Evolutionary conservation across 202 grass and related monocot species (phyloP).

Genomic region (Cymbopogon flexuosus): DNA sequence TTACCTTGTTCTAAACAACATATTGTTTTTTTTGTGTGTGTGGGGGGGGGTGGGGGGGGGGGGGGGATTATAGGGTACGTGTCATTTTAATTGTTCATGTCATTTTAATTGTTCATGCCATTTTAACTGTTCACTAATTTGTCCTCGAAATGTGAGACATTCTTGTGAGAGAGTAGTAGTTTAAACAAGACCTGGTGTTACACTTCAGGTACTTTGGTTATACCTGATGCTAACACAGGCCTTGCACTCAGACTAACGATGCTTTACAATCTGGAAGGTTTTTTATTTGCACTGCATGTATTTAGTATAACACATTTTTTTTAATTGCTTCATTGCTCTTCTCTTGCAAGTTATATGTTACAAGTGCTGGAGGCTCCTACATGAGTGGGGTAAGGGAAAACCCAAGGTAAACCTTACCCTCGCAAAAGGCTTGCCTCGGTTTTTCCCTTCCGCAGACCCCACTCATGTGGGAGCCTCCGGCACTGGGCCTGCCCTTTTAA

Average conservation of each 20-base stretch:
- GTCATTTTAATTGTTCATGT: not conserved
- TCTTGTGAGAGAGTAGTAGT: not conserved
- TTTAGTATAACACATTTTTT: conserved; percentile 11
- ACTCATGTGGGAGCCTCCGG: too few relatives aligned
- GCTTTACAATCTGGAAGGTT: not conserved
- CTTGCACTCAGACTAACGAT: not conserved
- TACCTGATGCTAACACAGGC: not conserved
- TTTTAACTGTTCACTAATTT: not conserved
- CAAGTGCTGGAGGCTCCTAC: not conserved
- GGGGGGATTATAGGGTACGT: not conserved
- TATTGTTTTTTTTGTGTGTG: not conserved
- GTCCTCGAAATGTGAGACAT: not conserved
- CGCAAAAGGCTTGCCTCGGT: too few relatives aligned
- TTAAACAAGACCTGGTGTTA: not conserved
- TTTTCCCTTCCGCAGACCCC: too few relatives aligned
- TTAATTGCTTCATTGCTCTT: not conserved
- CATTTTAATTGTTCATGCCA: not conserved
- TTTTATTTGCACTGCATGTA: not conserved
- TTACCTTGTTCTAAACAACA: not conserved
- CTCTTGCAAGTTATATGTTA: not conserved
- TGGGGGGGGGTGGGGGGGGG: too few relatives aligned
- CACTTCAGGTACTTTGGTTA: not conserved
- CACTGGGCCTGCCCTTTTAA: too few relatives aligned
- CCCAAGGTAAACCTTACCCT: too few relatives aligned
- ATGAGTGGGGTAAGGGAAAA: too few relatives aligned